Evolutionary conservation across 805 yeast species (phyloP), one percentile per base, ranked within the genome.

Genomic region (Tetrapisispora iriomotensis): DNA sequence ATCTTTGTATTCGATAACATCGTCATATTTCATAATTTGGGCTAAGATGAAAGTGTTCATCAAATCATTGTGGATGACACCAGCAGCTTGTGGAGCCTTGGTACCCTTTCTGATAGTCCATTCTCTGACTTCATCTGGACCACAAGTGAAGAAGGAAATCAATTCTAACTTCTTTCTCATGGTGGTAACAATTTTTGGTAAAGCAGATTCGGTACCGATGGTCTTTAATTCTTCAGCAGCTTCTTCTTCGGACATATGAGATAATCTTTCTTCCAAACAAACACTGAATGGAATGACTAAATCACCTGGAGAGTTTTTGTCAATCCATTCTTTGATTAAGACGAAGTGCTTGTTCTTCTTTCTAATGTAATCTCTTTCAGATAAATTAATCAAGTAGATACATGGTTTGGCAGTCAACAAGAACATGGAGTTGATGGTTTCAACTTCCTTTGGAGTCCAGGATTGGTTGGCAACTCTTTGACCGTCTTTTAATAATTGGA

Each of bases 41-140:
- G 97, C 98, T 53, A 86, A 77, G 55, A 92, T 87, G 62, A 92
- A 92, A 18, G 97, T 90, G 63, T 81, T 84, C 74, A 85, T 88
- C 61, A 90, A 75, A 67, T 90, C 98, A 29, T 88, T 83, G 65
- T 92, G 98, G 54, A 90, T 90, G 33, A 92, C 95, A 61, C 96
- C 97, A 18, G 98, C 98, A 33, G 98, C 97, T 58, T 83, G 87
- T n/a, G 98, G 98, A 39, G 96, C 96, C 53, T 84, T 80, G 34
- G 90, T 82, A 52, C 94, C 94, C 51, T 72, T 70, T 66, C 97
- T 78, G 47, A 92, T 78, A 26, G 98, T 92, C 98, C 98, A 92
- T 66, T 94, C 96, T 64, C 96, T 82, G 37, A 88, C 95, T 68
- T 92, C 98, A 46, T 84, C 85, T 30, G 94, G 82, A 51, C 98